Conservation (phyloP, 352 stramenopile genomes). For the Phytopythium litorale region DNA sequence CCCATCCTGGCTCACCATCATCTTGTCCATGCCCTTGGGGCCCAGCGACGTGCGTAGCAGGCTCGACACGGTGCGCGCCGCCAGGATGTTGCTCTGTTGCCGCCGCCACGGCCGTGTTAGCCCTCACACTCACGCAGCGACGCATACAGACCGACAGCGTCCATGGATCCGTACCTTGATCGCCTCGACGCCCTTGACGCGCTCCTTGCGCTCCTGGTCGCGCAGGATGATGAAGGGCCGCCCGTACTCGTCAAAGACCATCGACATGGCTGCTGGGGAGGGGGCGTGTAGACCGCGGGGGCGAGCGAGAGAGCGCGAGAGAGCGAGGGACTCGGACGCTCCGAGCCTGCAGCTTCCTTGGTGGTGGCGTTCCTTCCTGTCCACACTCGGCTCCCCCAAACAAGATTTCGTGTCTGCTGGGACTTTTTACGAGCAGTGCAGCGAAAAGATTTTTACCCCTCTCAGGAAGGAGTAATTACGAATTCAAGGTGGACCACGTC, state of each 20-base stretch:
- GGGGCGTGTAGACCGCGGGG: too few species aligned
- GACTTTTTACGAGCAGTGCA: slow-evolving; percentile 9
- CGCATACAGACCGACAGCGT: too few species aligned
- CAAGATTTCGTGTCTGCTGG: slow-evolving; percentile 6
- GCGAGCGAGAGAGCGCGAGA: not conserved
- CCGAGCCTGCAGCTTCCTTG: not conserved
- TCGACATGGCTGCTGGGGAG: slow-evolving; percentile 69
- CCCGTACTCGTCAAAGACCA: slow-evolving; percentile 99
- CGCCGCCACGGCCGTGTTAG: not conserved
- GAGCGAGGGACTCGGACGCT: not conserved
- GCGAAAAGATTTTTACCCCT: not conserved
- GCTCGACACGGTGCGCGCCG: slow-evolving; percentile 95
- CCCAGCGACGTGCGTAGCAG: slow-evolving; percentile 97
- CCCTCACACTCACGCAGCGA: not conserved
- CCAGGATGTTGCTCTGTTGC: slow-evolving; percentile 97
- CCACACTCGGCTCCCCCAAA: slow-evolving; percentile 4
- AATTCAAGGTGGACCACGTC: not conserved
- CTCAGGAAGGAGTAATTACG: slow-evolving; percentile 8
- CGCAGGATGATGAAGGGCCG: slow-evolving; percentile 99
- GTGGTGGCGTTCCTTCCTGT: slow-evolving; percentile 11
- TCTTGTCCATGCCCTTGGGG: slow-evolving; percentile 99
- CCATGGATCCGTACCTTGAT: slow-evolving; percentile 82
- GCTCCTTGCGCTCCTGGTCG: slow-evolving; percentile 98
- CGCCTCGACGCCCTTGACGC: slow-evolving; percentile 98
- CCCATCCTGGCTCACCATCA: slow-evolving; percentile 98